phyloP scores from a whole-genome alignment of 805 yeast genomes.

The Ogataea haglerorum region DNA sequence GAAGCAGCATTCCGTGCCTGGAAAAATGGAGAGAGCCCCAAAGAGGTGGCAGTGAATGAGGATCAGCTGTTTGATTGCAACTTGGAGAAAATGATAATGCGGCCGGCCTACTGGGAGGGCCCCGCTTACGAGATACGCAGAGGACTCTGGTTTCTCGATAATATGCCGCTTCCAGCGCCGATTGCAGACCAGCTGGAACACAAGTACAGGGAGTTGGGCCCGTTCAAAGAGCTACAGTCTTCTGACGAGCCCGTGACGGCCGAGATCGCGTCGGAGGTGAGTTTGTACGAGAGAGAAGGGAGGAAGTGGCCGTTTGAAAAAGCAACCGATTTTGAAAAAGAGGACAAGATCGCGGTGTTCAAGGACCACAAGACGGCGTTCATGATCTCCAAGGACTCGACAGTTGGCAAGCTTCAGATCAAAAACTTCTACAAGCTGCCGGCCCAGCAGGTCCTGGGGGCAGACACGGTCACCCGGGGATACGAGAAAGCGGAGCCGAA shows the following conservation, averaged over 20 bases:
- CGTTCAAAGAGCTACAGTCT: constrained; percentile 11
- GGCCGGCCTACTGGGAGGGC: constrained; percentile 86
- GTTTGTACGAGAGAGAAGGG: constrained; percentile 28
- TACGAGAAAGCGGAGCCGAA: constrained; percentile 20
- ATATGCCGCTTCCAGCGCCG: constrained; percentile 49
- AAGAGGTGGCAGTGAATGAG: constrained; percentile 63
- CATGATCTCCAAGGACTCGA: constrained; percentile 26
- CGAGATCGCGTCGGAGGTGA: constrained; percentile 23
- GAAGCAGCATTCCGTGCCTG: constrained; percentile 46
- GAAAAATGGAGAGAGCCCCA: constrained; percentile 1
- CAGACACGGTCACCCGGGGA: constrained; percentile 50
- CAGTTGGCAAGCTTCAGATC: constrained; percentile 26
- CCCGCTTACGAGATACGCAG: constrained; percentile 79
- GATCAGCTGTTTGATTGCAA: constrained; percentile 78
- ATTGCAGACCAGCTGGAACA: constrained; percentile 59
- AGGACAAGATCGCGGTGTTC: constrained; percentile 29
- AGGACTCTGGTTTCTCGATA: constrained; percentile 77
- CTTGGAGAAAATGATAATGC: constrained; percentile 46
- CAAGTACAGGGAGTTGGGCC: constrained; percentile 39
- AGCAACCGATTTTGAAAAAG: constrained; percentile 22
- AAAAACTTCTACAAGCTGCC: constrained; percentile 26
- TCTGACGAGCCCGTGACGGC: constrained; percentile 11
- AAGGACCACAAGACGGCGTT: constrained; percentile 23
- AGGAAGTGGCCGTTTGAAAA: constrained; percentile 29
- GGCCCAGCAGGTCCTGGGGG: constrained; percentile 40